A percentile compares a stretch with the other conserved stretches of the same genome.
Conservation (phyloP, 108 stramenopile genomes). For the Cylindrotheca closterium region DNA sequence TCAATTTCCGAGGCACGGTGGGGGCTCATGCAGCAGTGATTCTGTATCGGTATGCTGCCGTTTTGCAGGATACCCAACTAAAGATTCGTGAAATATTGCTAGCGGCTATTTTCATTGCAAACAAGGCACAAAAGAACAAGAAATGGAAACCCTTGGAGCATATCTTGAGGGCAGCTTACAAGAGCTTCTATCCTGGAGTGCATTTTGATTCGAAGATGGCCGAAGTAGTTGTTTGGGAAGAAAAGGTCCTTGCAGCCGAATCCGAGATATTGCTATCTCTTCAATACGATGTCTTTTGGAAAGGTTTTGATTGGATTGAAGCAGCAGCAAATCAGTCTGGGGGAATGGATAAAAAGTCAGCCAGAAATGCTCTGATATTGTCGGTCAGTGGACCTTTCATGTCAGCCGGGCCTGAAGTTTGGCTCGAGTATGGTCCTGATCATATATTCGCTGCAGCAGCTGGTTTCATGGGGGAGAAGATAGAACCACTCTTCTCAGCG, state of each 20-base stretch:
- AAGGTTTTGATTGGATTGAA: constrained; percentile 70
- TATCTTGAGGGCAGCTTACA: constrained; percentile 70
- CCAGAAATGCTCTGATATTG: constrained; percentile 56
- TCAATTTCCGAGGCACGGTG: constrained; percentile 43
- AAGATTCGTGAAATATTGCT: constrained; percentile 70
- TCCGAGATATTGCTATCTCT: constrained; percentile 53
- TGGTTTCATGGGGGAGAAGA: constrained; percentile 58
- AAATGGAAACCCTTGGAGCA: constrained; percentile 78
- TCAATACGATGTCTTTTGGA: constrained; percentile 77
- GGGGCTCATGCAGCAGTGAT: constrained; percentile 75
- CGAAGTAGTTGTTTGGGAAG: constrained; percentile 71
- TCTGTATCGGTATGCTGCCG: constrained; percentile 71
- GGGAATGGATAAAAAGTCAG: constrained; percentile 50
- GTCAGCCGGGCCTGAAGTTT: constrained; percentile 67
- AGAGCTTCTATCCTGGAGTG: constrained; percentile 65
- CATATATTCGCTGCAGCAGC: constrained; percentile 80
- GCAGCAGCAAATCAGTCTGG: constrained; percentile 39
- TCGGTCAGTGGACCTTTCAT: constrained; percentile 68
- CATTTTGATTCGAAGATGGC: constrained; percentile 63
- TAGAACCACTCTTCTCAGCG: constrained; percentile 56
- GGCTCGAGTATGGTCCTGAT: constrained; percentile 78
- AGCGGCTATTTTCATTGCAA: constrained; percentile 79
- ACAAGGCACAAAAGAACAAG: constrained; percentile 75
- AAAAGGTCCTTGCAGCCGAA: constrained; percentile 71
- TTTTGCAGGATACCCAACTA: constrained; percentile 42